Conservation (phyloP, 305 asterid species). For the Rubia balearica region DNA sequence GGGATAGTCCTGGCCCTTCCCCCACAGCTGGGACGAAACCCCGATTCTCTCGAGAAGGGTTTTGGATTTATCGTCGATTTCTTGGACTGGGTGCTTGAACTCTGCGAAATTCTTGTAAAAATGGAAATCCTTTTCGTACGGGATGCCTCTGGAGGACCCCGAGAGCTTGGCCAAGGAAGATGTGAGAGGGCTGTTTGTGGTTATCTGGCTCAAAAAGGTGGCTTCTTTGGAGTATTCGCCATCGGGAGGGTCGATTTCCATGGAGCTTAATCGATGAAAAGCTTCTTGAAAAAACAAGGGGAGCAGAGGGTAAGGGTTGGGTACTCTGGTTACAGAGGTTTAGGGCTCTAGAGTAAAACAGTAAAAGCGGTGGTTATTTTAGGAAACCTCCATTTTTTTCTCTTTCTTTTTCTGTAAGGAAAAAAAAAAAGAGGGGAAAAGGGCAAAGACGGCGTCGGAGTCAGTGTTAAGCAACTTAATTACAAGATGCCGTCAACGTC, state of each 20-base stretch:
- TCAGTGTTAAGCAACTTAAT: not conserved
- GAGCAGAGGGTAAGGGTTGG: not conserved
- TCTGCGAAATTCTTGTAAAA: conserved; percentile 77
- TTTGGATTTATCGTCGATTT: conserved; percentile 46
- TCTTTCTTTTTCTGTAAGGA: not conserved
- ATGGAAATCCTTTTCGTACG: conserved; percentile 68
- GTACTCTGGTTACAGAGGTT: not conserved
- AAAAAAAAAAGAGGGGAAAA: not conserved
- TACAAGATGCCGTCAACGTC: not conserved
- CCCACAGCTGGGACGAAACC: conserved; percentile 44
- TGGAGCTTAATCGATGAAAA: conserved; percentile 9
- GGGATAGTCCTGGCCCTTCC: conserved; percentile 47
- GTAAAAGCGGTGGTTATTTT: not conserved
- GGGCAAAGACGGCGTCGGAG: not conserved
- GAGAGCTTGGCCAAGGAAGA: conserved; percentile 62
- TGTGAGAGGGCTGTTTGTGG: conserved; percentile 40
- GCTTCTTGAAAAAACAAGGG: not conserved
- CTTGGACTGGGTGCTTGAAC: conserved; percentile 56
- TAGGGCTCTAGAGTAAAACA: conserved; percentile 14
- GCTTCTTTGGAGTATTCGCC: conserved; percentile 36
- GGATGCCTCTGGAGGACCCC: conserved; percentile 71
- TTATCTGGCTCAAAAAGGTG: conserved; percentile 36
- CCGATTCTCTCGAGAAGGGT: conserved; percentile 45
- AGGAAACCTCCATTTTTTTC: not conserved
- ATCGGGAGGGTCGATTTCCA: conserved; percentile 60